Base-by-base conservation (phyloP, 108 stramenopile species). In the Discostella pseudostelligera region DNA sequence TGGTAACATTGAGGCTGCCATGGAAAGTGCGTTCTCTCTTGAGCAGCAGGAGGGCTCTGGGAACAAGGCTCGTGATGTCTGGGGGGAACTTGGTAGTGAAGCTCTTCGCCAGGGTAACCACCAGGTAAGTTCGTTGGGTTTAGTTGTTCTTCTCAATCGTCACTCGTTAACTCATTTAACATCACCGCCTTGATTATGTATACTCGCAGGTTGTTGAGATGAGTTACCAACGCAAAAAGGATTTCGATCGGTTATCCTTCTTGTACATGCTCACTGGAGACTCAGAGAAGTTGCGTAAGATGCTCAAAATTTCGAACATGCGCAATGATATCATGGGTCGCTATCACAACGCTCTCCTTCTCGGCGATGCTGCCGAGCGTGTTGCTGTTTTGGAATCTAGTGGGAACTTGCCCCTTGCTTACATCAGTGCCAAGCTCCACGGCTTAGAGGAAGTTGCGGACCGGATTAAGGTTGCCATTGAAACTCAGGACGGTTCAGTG, bases 1-100 rank as follows among this genome's bases (percentile, higher is more conserved):
- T 76, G 98, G 98, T 51, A 96, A 98, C 79, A 96, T 99, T 65
- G 96, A 98, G 81, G 96, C 92, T 14, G 98, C 97, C 40, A 95
- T 97, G 92, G 94, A 93, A 59, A 83, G 89, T n/a, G 97, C 98
- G 2, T 89, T 96, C 74, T 76, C 84, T 2, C 67, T 95, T 29
- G 94, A 89, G 57, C 84, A 87, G 50, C 81, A 84, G 64, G 49
- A 84, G 24, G 73, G 55, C 32, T 59, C 22, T 28, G 80, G 60
- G 43, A 84, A 76, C 60, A 85, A 95, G 78, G 83, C 87, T 13
- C 86, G 88, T 56, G 88, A 93, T 49, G 83, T 90, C 49, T 99
- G 98, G 98, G 90, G 87, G 28, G 84, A 94, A 46, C 86, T 99
- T 14, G 98, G 96, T 25, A 82, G 76, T 40, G 98, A 97, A 79